Conservation (phyloP, 495 filamentous ascomycete species). For the Aspergillus steynii region DNA sequence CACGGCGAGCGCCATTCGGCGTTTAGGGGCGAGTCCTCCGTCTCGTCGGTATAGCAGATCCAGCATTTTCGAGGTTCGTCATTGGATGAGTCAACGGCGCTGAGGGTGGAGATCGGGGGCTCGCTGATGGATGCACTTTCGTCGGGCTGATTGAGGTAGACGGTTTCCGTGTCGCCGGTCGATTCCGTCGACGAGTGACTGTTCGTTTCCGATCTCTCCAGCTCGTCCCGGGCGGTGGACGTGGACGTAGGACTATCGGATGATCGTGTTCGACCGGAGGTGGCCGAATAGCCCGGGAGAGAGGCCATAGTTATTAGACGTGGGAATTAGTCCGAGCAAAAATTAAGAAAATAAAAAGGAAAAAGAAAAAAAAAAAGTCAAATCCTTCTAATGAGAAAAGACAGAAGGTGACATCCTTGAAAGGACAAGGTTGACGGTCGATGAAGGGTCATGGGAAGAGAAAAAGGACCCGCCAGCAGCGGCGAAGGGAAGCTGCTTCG, state of each 20-base stretch:
- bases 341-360: not conserved
- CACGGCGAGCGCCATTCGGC: conserved; percentile 85
- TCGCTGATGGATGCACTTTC: conserved; percentile 17
- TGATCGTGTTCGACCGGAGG: conserved; percentile 30
- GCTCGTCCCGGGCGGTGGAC: conserved; percentile 16
- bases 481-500: conserved; percentile 8
- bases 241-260: conserved; percentile 31
- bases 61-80: conserved; percentile 74
- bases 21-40: conserved; percentile 66
- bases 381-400: not conserved
- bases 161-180: conserved; percentile 41
- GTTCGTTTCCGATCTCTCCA: conserved; percentile 13
- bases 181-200: conserved; percentile 18
- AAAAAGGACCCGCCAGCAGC: not conserved
- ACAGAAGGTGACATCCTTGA: conserved; percentile 16
- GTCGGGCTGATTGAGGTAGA: conserved; percentile 42
- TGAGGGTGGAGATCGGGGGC: conserved; percentile 17
- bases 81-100: conserved; percentile 16
- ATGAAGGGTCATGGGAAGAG: conserved; percentile 1
- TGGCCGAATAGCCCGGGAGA: conserved; percentile 33
- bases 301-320: conserved; percentile 37
- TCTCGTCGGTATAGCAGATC: conserved; percentile 88
- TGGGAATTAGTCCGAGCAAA: not conserved
- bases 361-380: not conserved
- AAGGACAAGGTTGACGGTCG: not conserved